Conservation (phyloP, 306 rosid species). For the Pachyrhizus erosus region DNA sequence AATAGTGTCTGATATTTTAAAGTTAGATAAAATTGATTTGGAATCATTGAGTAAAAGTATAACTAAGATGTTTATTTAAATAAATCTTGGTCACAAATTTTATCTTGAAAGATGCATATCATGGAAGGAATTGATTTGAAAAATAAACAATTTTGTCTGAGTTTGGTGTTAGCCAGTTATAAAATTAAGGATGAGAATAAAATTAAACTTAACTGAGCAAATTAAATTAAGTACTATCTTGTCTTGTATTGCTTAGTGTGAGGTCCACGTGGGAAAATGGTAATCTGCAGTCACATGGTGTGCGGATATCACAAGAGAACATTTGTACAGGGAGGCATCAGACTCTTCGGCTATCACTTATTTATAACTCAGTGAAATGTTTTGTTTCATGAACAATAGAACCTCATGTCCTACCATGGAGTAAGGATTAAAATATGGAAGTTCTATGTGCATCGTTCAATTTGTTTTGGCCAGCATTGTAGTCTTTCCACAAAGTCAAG, state of each 20-base stretch:
- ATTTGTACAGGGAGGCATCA: background rate
- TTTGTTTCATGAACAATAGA: background rate
- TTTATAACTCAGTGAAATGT: conserved; percentile 8
- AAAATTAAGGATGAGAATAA: background rate
- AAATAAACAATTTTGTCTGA: background rate
- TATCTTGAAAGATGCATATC: too few species aligned
- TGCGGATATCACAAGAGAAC: conserved; percentile 11
- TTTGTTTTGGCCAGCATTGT: too few species aligned
- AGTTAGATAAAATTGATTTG: too few species aligned
- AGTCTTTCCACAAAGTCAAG: too few species aligned
- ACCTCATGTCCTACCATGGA: background rate
- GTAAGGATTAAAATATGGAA: too few species aligned
- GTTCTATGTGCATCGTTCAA: too few species aligned
- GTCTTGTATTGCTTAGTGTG: background rate
- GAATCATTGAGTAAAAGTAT: too few species aligned
- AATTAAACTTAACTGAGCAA: background rate
- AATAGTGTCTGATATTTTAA: too few species aligned
- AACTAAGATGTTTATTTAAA: background rate
- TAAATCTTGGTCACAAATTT: too few species aligned
- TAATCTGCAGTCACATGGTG: background rate
- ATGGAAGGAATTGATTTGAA: background rate
- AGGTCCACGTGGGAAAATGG: too few species aligned
- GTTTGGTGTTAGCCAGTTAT: background rate
- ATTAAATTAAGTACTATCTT: background rate
- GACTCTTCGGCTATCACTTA: too few species aligned